Conservation (phyloP, 208 protist genomes). For the Trypanosoma brucei region DNA sequence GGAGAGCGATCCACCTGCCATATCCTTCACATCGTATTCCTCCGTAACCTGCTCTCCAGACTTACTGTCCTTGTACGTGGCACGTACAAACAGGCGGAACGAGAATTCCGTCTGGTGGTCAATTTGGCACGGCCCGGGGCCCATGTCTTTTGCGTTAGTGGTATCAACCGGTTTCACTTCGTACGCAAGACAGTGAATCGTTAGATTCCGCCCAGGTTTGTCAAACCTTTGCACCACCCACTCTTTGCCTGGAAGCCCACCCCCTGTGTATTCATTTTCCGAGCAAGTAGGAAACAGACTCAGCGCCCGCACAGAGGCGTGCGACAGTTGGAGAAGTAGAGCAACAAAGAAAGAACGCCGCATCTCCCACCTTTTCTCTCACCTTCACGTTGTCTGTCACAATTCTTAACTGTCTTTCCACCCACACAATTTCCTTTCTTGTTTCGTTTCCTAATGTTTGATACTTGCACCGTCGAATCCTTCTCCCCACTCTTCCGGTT, state of each 20-base stretch:
- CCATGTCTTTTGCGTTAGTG: neutral
- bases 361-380: neutral
- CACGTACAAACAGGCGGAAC: conserved; percentile 39
- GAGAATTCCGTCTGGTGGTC: conserved; percentile 63
- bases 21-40: conserved; percentile 56
- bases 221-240: conserved; percentile 21
- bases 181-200: conserved; percentile 57
- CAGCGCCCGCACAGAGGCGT: conserved; percentile 4
- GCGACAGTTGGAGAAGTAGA: conserved; percentile 20
- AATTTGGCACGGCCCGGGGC: conserved; percentile 46
- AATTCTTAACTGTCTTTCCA: too few relatives aligned
- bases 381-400: neutral
- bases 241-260: conserved; percentile 17
- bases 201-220: conserved; percentile 9
- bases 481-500: too few relatives aligned
- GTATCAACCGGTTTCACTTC: conserved; percentile 32
- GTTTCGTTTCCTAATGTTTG: too few relatives aligned
- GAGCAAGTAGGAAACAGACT: conserved; percentile 57
- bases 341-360: conserved; percentile 1
- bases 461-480: too few relatives aligned
- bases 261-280: conserved; percentile 18
- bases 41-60: conserved; percentile 15
- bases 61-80: conserved; percentile 24
- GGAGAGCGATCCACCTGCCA: conserved; percentile 50
- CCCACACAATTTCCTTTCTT: too few relatives aligned